phyloP scores from a whole-genome alignment of 1,284 basidiomycete genomes.

The Sphagnurus paluster region DNA sequence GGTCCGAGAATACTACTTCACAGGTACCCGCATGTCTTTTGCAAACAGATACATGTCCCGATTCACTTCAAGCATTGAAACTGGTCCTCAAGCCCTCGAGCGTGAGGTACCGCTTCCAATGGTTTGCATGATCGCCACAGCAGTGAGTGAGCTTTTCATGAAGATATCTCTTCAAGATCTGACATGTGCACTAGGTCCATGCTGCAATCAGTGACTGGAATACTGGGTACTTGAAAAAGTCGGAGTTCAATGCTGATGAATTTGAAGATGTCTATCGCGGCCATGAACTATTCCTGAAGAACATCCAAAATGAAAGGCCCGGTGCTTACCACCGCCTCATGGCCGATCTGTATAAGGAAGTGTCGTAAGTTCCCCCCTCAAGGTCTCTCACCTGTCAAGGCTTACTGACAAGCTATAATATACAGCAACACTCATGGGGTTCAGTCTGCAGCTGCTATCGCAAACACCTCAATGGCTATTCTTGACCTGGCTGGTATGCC shows the following conservation, averaged over 20 bases:
- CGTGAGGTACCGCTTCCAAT: not conserved
- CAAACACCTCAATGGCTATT: not conserved
- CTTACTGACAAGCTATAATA: not conserved
- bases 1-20: not conserved
- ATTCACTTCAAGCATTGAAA: not conserved
- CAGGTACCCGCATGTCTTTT: not conserved
- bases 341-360: constrained; percentile 2
- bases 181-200: not conserved
- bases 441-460: not conserved
- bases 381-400: not conserved
- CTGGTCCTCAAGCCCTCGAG: not conserved
- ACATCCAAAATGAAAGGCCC: not conserved
- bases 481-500: constrained; percentile 1
- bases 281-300: not conserved
- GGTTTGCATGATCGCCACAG: constrained; percentile 1
- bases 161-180: too few species aligned
- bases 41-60: not conserved
- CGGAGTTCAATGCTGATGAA: constrained; percentile 1
- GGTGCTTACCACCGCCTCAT: not conserved
- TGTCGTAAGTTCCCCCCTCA: not conserved
- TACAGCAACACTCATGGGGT: not conserved
- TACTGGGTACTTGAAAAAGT: not conserved
- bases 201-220: not conserved
- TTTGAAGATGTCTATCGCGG: not conserved
- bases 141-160: not conserved